Evolutionary conservation across 257 asterid genomes (phyloP).

Genomic region (Mitragyna speciosa): DNA sequence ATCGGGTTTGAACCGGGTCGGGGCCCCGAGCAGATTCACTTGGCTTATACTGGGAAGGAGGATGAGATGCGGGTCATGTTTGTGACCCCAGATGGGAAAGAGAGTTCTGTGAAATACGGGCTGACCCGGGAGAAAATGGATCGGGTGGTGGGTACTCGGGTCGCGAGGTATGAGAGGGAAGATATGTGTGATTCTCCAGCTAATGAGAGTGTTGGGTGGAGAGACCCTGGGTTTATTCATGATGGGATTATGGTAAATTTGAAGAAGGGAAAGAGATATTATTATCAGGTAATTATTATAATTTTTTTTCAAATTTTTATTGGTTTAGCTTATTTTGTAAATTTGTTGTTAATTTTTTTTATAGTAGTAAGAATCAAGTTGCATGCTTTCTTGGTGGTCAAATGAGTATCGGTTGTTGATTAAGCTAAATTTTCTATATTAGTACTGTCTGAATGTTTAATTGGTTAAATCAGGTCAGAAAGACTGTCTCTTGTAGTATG

Average conservation of each 20-base stretch:
- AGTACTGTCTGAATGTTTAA: not conserved
- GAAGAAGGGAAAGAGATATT: conserved; percentile 62
- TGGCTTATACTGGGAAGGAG: conserved; percentile 68
- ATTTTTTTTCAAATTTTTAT: no score
- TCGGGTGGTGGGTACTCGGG: conserved; percentile 45
- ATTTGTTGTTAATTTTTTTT: not conserved
- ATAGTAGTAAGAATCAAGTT: no score
- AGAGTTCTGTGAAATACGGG: conserved; percentile 69
- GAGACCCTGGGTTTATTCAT: conserved; percentile 93
- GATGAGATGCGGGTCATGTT: conserved; percentile 98
- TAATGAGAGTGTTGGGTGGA: conserved; percentile 79
- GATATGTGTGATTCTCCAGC: conserved; percentile 90
- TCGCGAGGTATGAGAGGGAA: conserved; percentile 72
- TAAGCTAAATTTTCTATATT: not conserved
- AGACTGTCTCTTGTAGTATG: not conserved
- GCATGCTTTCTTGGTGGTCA: not conserved
- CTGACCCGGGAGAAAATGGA: conserved; percentile 38
- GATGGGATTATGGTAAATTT: conserved; percentile 71
- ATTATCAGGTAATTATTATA: conserved; percentile 59
- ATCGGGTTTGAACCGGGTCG: conserved; percentile 51
- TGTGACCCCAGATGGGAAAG: conserved; percentile 73
- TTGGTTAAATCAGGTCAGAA: conserved; percentile 1
- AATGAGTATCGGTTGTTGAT: not conserved
- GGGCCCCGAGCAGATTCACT: conserved; percentile 87
- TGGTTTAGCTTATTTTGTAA: not conserved